Evolutionary conservation across 2,329 filamentous ascomycete species (phyloP).

Genomic region (Xylaria sp.): DNA sequence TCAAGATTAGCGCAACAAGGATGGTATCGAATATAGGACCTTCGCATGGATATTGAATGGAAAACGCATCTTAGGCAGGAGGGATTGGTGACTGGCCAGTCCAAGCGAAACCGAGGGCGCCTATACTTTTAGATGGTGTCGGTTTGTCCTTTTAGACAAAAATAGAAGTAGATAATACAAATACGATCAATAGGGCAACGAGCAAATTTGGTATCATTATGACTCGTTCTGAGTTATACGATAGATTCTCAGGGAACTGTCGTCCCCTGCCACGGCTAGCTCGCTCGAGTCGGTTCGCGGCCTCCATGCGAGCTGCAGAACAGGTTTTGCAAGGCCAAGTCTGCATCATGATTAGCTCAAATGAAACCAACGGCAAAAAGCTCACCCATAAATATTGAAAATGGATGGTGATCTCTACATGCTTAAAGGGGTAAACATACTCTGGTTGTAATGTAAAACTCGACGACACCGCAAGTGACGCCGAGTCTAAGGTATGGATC

Average conservation of each 20-base stretch:
- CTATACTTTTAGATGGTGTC: conserved; percentile 1
- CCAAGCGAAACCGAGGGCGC: not conserved
- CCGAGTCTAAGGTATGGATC: conserved; percentile 49
- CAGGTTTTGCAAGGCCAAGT: conserved; percentile 65
- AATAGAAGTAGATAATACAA: not conserved
- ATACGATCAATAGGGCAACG: not conserved
- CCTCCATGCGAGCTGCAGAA: conserved; percentile 73
- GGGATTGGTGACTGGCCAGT: not conserved
- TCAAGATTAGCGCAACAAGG: conserved; percentile 2
- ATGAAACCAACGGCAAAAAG: not conserved
- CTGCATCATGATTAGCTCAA: conserved; percentile 42
- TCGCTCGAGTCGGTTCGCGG: conserved; percentile 50
- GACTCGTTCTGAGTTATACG: conserved; percentile 43
- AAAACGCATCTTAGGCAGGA: not conserved
- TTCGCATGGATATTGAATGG: conserved; percentile 18
- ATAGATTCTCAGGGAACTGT: conserved; percentile 65
- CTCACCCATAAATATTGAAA: not conserved
- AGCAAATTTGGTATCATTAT: conserved; percentile 13
- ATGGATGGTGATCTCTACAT: not conserved
- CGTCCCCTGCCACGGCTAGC: conserved; percentile 64
- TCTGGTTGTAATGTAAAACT: conserved; percentile 45
- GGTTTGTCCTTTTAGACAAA: not conserved
- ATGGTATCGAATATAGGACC: conserved; percentile 2
- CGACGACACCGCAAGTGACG: conserved; percentile 46
- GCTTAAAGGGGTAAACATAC: conserved; percentile 42